Evolutionary conservation across 2,329 filamentous ascomycete genomes (phyloP).

Genomic region (Fusarium aywerte): DNA sequence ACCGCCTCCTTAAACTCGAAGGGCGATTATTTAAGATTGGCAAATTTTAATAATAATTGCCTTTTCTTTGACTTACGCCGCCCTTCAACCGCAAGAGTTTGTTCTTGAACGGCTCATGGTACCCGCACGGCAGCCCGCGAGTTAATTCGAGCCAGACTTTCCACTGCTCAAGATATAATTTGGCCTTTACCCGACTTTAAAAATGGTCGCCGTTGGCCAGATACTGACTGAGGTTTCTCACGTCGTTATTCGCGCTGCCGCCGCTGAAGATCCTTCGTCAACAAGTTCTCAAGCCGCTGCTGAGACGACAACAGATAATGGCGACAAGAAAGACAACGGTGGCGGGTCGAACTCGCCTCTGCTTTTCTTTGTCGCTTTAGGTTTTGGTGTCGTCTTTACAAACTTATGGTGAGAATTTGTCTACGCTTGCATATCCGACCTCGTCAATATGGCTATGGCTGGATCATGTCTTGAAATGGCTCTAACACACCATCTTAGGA

Average conservation of each 20-base stretch:
- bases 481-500: constrained; percentile 69
- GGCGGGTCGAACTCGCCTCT: constrained; percentile 57
- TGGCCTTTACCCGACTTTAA: constrained; percentile 28
- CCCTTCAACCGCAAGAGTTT: constrained; percentile 34
- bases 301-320: constrained; percentile 19
- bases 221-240: constrained; percentile 44
- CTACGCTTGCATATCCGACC: constrained; percentile 7
- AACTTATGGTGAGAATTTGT: constrained; percentile 84
- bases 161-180: constrained; percentile 31
- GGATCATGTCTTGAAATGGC: background rate
- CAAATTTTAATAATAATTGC: constrained; percentile 28
- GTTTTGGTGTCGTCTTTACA: constrained; percentile 98
- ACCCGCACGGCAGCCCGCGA: constrained; percentile 43
- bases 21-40: constrained; percentile 26
- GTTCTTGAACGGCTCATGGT: constrained; percentile 42
- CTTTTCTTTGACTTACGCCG: constrained; percentile 35
- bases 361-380: constrained; percentile 90
- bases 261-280: constrained; percentile 34
- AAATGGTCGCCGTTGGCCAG: constrained; percentile 44
- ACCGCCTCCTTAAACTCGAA: constrained; percentile 1
- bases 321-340: constrained; percentile 35
- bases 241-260: constrained; percentile 41
- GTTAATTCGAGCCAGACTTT: constrained; percentile 43
- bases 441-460: constrained; percentile 70
- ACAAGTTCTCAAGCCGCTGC: constrained; percentile 37